Evolutionary conservation across 805 yeast species (phyloP), one percentile per base, ranked within the genome.

Genomic region (Starmerella riodocensis): DNA sequence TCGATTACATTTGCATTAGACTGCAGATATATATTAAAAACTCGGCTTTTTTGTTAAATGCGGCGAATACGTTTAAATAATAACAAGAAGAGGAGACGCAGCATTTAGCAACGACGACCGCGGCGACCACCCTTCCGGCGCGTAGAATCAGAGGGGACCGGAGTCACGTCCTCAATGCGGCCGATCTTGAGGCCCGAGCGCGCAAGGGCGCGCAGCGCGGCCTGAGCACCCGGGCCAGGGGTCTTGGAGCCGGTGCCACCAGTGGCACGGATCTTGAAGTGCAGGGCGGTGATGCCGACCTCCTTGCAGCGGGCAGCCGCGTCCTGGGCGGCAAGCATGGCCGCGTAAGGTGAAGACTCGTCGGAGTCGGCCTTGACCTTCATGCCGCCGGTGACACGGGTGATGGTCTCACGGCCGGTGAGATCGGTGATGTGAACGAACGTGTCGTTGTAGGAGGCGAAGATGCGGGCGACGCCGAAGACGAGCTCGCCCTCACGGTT

Each of bases 71-170:
- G 40, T 45, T 42, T 41, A 45, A 45, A 41, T 41, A 45, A 42
- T 32, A 45, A 43, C 37, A 37, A 34, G 37, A 37, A 27, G 12
- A 40, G 31, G 34, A 41, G 41, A 30, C 34, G 36, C 45, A 41
- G 37, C 43, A 37, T 34, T 55, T 55, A 83, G 73, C 86, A 80
- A 82, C 99, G 85, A 80, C 98, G 88, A 88, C 99, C 99, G 79
- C 99, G 86, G 78, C 98, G 91, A 83, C 99, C 99, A 84, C 98
- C 98, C 93, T 91, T 93, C 84, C 88, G 83, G 81, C 99, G 91
- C 70, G 98, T 93, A 63, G 97, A 86, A 73, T 91, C 99, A 59
- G 98, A 91, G 70, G 99, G 99, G 62, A 91, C 86, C 70, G 98
- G 98, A 59, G 99, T 91, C 58, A 91, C 98, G 70, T 91, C 99